These are phyloP conservation scores for Iberis amara DNA, from an alignment of 441 rosid species.

Conservation along the genomic window DNA sequence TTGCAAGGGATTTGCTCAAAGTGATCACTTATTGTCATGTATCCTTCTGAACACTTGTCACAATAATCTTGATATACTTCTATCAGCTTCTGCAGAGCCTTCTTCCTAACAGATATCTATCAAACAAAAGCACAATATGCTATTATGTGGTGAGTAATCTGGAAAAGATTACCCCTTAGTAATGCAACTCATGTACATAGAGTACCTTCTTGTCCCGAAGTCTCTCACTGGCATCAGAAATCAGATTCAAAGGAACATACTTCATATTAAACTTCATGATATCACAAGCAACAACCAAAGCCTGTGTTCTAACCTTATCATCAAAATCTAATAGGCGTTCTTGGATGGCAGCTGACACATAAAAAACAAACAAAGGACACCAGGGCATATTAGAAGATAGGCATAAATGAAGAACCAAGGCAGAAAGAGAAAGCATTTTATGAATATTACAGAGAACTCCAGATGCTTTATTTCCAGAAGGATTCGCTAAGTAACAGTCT, in stretches of 20 bases:
- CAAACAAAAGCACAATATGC: conserved; percentile 18
- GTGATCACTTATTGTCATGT: conserved; percentile 44
- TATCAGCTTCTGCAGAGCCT: conserved; percentile 67
- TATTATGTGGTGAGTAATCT: conserved; percentile 10
- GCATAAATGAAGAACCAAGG: conserved; percentile 26
- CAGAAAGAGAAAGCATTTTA: conserved; percentile 6
- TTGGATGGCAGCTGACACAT: conserved; percentile 62
- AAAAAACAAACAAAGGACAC: conserved; percentile 24
- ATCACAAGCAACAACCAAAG: conserved; percentile 75
- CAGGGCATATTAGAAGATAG: conserved; percentile 22
- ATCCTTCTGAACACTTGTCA: conserved; percentile 64
- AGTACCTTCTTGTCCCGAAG: conserved; percentile 93
- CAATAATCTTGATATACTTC: conserved; percentile 82
- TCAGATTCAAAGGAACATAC: conserved; percentile 44
- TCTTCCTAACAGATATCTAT: conserved; percentile 77
- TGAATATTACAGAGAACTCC: conserved; percentile 61
- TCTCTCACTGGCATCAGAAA: conserved; percentile 68
- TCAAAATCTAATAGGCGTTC: conserved; percentile 79
- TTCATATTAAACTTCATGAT: conserved; percentile 56
- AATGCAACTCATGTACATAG: conserved; percentile 3
- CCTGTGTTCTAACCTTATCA: conserved; percentile 78
- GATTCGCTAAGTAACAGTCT: conserved; percentile 63
- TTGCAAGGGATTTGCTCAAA: conserved; percentile 89
- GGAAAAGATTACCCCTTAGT: background rate
- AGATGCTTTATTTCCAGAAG: conserved; percentile 47